These are phyloP conservation scores for Agroathelia rolfsii DNA, from an alignment of 1,284 basidiomycete genomes.

Conservation along the genomic window DNA sequence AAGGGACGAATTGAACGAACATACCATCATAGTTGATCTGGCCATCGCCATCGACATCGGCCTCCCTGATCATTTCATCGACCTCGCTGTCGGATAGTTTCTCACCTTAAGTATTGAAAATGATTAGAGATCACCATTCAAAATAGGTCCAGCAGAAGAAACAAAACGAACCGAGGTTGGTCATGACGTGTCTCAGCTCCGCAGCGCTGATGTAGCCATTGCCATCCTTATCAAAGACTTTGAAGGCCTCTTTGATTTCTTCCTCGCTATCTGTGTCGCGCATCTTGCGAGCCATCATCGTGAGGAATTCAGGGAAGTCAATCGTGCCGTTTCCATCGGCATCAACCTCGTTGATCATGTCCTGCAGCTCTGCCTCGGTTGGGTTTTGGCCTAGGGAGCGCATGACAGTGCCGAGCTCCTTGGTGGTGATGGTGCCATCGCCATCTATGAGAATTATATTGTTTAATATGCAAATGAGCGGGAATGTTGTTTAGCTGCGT, in stretches of 20 bases:
- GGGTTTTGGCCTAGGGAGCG: constrained; percentile 95
- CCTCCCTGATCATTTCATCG: constrained; percentile 98
- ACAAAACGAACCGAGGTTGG: constrained; percentile 65
- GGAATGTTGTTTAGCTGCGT: constrained; percentile 16
- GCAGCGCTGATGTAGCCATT: constrained; percentile 77
- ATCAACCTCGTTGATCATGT: constrained; percentile 95
- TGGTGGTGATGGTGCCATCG: constrained; percentile 94
- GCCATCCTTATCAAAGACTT: constrained; percentile 95
- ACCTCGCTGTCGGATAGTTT: constrained; percentile 90
- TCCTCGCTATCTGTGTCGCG: constrained; percentile 82
- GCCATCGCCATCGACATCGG: constrained; percentile 91
- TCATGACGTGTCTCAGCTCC: constrained; percentile 90
- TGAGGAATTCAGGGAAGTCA: constrained; percentile 92
- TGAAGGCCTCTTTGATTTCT: constrained; percentile 97
- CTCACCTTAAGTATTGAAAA: constrained; percentile 57
- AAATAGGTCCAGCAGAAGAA: constrained; percentile 6
- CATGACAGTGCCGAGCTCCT: constrained; percentile 96
- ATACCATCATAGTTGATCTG: constrained; percentile 80
- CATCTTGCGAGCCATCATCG: constrained; percentile 97
- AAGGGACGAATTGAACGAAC: constrained; percentile 18
- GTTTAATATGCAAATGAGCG: constrained; percentile 19
- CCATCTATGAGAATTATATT: constrained; percentile 48
- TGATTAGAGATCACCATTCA: no score
- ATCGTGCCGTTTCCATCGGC: constrained; percentile 80
- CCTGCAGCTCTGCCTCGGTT: constrained; percentile 89